These are phyloP conservation scores for Erigeron philadelphicus DNA, from an alignment of 140 eudicot species.

Conservation along the genomic window DNA sequence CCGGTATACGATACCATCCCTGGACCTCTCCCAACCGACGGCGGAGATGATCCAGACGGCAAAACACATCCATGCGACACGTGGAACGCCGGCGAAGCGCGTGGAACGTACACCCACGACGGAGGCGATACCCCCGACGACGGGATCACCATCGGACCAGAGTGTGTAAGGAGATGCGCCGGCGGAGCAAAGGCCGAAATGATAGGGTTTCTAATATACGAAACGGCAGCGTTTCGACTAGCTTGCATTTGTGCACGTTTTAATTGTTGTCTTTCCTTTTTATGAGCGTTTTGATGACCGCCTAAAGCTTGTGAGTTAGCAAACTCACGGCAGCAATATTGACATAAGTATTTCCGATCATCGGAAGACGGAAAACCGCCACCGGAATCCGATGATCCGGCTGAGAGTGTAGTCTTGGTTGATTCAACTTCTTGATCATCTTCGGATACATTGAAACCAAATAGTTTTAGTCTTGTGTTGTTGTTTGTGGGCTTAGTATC, in stretches of 20 bases:
- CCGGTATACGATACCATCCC: slow-evolving; percentile 51
- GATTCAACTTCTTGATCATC: slow-evolving; percentile 57
- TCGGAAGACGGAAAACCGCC: slow-evolving; percentile 46
- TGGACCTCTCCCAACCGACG: slow-evolving; percentile 47
- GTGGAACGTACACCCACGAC: slow-evolving; percentile 83
- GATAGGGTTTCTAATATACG: slow-evolving; percentile 39
- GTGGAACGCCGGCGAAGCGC: slow-evolving; percentile 70
- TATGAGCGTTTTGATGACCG: slow-evolving; percentile 93
- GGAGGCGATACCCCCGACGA: slow-evolving; percentile 40
- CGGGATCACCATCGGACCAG: slow-evolving; percentile 51
- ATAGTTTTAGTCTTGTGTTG: slow-evolving; percentile 50
- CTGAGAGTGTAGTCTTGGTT: slow-evolving; percentile 35
- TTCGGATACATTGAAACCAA: slow-evolving; percentile 68
- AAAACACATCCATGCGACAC: slow-evolving; percentile 72
- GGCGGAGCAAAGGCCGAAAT: slow-evolving; percentile 78
- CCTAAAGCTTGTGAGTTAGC: slow-evolving; percentile 91
- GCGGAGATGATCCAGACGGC: slow-evolving; percentile 32
- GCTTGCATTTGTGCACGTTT: slow-evolving; percentile 96
- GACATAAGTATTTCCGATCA: slow-evolving; percentile 88
- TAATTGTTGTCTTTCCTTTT: slow-evolving; percentile 71
- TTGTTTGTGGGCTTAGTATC: slow-evolving; percentile 36
- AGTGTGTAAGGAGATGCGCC: slow-evolving; percentile 54
- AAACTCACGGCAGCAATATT: slow-evolving; percentile 83
- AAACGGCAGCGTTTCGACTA: slow-evolving; percentile 64
- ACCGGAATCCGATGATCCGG: slow-evolving; percentile 51